Evolutionary conservation across 2,329 filamentous ascomycete genomes (phyloP).

Genomic region (Aaosphaeria pasadenensis): DNA sequence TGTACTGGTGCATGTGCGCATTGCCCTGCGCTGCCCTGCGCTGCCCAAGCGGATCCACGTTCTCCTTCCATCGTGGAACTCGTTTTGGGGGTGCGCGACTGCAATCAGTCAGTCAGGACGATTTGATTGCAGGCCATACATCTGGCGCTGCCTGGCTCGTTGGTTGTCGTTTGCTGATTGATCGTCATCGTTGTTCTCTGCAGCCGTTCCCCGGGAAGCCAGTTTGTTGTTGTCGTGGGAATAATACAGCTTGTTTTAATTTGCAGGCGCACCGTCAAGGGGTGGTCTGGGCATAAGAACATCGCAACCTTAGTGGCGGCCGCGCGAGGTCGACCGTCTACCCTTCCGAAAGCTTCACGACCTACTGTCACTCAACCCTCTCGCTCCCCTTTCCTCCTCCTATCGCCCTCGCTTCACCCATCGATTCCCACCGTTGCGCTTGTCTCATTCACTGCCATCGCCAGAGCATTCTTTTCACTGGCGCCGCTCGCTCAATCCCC

Average conservation of each 20-base stretch:
- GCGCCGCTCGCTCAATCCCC: constrained; percentile 5
- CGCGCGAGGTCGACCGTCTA: constrained; percentile 3
- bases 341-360: constrained; percentile 8
- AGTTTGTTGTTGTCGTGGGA: constrained; percentile 9
- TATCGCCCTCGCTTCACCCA: constrained; percentile 1
- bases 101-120: too few species aligned
- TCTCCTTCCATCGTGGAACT: too few species aligned
- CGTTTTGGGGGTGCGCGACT: too few species aligned
- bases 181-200: too few species aligned
- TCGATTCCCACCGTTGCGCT: not conserved
- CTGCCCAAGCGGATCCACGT: too few species aligned
- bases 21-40: too few species aligned
- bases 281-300: constrained; percentile 9
- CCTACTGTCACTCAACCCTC: constrained; percentile 7
- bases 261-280: constrained; percentile 4
- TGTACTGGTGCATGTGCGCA: too few species aligned
- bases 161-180: too few species aligned
- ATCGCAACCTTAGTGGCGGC: constrained; percentile 12
- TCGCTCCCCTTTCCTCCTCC: not conserved
- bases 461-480: constrained; percentile 2
- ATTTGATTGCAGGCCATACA: too few species aligned
- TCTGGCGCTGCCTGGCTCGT: too few species aligned
- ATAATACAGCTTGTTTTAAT: not conserved
- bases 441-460: not conserved
- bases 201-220: constrained; percentile 10